Evolutionary conservation across 2,329 filamentous ascomycete genomes (phyloP).

Genomic region (Venturiaceae sp.): DNA sequence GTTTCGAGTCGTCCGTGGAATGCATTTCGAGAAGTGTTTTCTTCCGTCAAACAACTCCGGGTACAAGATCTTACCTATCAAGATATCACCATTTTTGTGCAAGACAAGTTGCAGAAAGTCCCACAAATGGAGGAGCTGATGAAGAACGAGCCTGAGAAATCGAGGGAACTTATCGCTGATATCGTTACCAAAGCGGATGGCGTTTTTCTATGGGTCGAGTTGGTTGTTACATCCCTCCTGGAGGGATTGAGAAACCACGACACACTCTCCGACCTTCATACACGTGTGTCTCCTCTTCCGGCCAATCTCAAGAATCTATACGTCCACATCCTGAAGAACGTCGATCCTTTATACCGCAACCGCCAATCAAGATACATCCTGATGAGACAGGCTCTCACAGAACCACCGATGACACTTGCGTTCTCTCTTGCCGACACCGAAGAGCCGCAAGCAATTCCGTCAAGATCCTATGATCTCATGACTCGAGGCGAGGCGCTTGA

Average conservation of each 20-base stretch:
- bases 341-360: no score
- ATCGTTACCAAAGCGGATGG: constrained; percentile 8
- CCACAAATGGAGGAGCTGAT: background rate
- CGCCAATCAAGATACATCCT: no score
- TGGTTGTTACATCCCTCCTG: constrained; percentile 11
- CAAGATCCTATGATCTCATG: no score
- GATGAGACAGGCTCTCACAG: no score
- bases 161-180: background rate
- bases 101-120: background rate
- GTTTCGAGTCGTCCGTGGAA: background rate
- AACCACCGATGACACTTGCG: no score
- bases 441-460: no score
- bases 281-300: constrained; percentile 9
- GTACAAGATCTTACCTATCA: background rate
- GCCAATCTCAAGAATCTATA: constrained; percentile 10
- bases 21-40: background rate
- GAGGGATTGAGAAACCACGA: constrained; percentile 11
- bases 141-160: background rate
- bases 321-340: no score
- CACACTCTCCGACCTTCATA: constrained; percentile 8
- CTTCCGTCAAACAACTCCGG: background rate
- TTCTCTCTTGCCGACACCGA: no score
- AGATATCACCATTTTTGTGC: background rate
- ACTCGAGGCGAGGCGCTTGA: no score
- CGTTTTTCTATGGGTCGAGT: constrained; percentile 12